phyloP scores from a whole-genome alignment of 768 basidiomycete genomes.

The Coprinopsis sp. region DNA sequence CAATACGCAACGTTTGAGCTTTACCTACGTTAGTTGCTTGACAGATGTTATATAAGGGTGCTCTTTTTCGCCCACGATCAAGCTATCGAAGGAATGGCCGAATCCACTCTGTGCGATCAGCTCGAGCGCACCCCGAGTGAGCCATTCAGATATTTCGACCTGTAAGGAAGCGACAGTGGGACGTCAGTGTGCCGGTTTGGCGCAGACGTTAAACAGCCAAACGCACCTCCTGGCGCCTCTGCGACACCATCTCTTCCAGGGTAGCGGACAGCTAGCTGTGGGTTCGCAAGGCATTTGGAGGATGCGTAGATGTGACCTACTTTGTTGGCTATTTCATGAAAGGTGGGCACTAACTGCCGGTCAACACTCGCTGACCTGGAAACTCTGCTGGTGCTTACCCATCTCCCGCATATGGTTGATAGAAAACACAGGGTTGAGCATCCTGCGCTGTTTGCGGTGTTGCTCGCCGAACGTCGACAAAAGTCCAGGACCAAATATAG shows the following conservation, averaged over 20 bases:
- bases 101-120: conserved; percentile 43
- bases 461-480: conserved; percentile 17
- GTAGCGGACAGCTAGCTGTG: too few species aligned
- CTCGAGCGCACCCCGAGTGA: conserved; percentile 40
- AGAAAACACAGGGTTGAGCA: conserved; percentile 34
- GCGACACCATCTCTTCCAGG: too few species aligned
- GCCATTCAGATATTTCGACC: conserved; percentile 29
- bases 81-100: conserved; percentile 32
- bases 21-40: background rate
- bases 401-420: conserved; percentile 26
- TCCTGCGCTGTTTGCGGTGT: too few species aligned
- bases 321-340: too few species aligned
- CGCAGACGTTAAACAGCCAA: too few species aligned
- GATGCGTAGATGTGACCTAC: too few species aligned
- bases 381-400: background rate
- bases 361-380: background rate
- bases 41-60: conserved; percentile 19
- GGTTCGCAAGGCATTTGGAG: too few species aligned
- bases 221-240: too few species aligned
- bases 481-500: conserved; percentile 19
- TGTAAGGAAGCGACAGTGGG: too few species aligned
- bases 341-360: background rate
- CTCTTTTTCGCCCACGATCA: conserved; percentile 19
- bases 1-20: too few species aligned
- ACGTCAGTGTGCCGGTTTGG: too few species aligned